phyloP scores from a whole-genome alignment of 2,329 filamentous ascomycete genomes.

The Hypoxylon sp. region DNA sequence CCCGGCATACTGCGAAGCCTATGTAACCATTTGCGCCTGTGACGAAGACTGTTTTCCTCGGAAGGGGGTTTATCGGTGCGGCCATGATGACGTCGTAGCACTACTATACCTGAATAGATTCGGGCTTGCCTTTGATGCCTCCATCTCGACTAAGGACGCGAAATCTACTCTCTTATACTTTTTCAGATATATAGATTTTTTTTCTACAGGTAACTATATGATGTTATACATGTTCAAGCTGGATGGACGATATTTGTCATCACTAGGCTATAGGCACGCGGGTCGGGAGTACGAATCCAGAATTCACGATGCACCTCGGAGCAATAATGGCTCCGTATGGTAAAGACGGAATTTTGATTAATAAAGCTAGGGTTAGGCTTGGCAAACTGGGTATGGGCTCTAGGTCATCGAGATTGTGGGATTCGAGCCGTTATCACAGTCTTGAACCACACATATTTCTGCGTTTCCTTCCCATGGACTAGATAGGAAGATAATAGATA shows the following conservation, averaged over 20 bases:
- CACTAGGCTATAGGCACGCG: background rate
- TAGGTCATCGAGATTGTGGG: background rate
- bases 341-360: constrained; percentile 15
- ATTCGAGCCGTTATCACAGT: too few relatives aligned
- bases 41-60: constrained; percentile 58
- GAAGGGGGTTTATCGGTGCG: constrained; percentile 2
- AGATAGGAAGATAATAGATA: background rate
- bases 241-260: constrained; percentile 30
- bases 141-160: constrained; percentile 6
- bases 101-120: background rate
- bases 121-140: background rate
- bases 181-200: background rate
- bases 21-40: constrained; percentile 67
- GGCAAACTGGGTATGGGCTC: constrained; percentile 1
- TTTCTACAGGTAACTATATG: background rate
- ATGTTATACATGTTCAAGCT: background rate
- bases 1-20: constrained; percentile 61
- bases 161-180: constrained; percentile 21
- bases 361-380: constrained; percentile 3
- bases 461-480: background rate
- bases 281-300: background rate
- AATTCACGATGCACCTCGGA: constrained; percentile 22
- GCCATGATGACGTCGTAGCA: constrained; percentile 25
- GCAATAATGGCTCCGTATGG: constrained; percentile 33
- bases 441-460: background rate